phyloP scores from a whole-genome alignment of 106 monocot species.

The Platanthera zijinensis region DNA sequence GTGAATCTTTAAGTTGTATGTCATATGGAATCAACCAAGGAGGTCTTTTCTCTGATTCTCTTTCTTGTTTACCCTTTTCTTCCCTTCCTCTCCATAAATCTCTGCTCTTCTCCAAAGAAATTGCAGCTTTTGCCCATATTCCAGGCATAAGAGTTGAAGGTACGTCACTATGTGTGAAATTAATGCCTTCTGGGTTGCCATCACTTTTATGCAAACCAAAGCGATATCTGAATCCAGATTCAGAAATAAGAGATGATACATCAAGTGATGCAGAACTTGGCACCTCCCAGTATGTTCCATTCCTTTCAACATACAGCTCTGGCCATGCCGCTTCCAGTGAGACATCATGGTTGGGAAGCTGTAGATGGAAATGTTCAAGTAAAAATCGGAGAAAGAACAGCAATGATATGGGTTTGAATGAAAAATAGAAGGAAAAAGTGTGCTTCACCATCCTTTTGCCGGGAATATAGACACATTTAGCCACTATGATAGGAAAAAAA shows the following conservation, averaged over 20 bases:
- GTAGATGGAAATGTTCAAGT: conserved; percentile 5
- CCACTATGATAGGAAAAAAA: no score
- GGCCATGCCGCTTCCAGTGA: conserved; percentile 75
- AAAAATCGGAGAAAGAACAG: neutral
- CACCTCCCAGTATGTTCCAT: conserved; percentile 75
- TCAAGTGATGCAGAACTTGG: conserved; percentile 60
- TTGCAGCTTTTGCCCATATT: conserved; percentile 70
- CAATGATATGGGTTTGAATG: neutral
- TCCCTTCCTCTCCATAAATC: conserved; percentile 66
- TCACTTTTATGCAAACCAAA: conserved; percentile 69
- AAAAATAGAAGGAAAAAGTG: neutral
- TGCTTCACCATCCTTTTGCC: no score
- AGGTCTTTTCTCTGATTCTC: conserved; percentile 18
- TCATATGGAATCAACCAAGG: conserved; percentile 56
- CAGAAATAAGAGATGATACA: conserved; percentile 50
- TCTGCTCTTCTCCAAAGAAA: conserved; percentile 66
- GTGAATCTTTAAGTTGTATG: conserved; percentile 60
- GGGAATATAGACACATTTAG: no score
- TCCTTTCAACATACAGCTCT: conserved; percentile 55
- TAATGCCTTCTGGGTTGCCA: conserved; percentile 46
- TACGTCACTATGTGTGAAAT: conserved; percentile 20
- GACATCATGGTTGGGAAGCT: conserved; percentile 82
- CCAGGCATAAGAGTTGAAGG: conserved; percentile 64
- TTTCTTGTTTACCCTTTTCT: conserved; percentile 13
- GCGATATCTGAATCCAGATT: conserved; percentile 68